Conservation (phyloP, 768 basidiomycete genomes). For the Trametes cingulata region DNA sequence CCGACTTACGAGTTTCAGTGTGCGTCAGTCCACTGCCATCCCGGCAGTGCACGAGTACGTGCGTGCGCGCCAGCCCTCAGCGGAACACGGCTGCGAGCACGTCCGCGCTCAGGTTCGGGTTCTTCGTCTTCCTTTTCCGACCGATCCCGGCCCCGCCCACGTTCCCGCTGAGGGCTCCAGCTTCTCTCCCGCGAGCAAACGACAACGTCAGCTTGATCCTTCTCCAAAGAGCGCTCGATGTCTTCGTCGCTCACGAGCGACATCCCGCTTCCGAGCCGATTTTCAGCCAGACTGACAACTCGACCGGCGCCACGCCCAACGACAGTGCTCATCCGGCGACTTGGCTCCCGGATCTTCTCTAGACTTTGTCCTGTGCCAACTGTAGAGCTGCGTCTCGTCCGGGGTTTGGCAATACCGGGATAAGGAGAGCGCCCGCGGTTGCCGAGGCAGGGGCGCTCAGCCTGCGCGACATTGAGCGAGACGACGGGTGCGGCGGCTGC, state of each 20-base stretch:
- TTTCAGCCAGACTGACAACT: slow-evolving; percentile 7
- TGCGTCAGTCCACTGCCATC: slow-evolving; percentile 4
- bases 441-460: not conserved
- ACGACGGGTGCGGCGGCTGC: slow-evolving; percentile 17
- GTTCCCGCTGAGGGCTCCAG: not conserved
- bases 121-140: not conserved
- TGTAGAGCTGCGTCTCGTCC: slow-evolving; percentile 7
- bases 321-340: slow-evolving; percentile 14
- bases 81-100: slow-evolving; percentile 9
- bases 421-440: slow-evolving; percentile 7
- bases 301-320: slow-evolving; percentile 16
- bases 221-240: slow-evolving; percentile 21
- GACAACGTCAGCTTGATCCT: not conserved
- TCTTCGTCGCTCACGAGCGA: slow-evolving; percentile 22
- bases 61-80: not conserved
- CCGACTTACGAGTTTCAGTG: not conserved
- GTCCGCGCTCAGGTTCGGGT: slow-evolving; percentile 8
- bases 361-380: slow-evolving; percentile 3
- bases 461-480: slow-evolving; percentile 19
- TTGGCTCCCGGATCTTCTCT: slow-evolving; percentile 1
- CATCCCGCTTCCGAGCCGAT: not conserved
- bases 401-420: not conserved
- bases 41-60: not conserved
- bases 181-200: not conserved
- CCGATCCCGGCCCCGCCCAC: not conserved